Evolutionary conservation across 2,329 filamentous ascomycete genomes (phyloP), one percentile per base, ranked within the genome.

Genomic region (Sporothrix euskadiensis): DNA sequence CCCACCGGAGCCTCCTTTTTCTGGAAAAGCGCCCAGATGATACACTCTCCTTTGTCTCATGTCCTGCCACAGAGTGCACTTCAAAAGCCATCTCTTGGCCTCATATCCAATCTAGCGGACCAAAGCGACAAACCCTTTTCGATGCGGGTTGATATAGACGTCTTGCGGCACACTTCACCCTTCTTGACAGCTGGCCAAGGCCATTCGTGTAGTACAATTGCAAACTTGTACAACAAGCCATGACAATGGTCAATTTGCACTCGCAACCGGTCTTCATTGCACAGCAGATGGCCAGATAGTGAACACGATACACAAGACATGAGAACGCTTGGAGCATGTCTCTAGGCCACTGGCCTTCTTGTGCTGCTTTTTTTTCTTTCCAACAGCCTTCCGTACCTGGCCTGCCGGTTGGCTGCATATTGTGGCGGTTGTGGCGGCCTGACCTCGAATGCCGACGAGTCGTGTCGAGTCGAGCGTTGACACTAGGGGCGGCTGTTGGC

Each of bases 91-190:
- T 30, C n/a, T 8, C 22, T 65, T 44, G 41, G 30, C 26, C 63
- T 6, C 26, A n/a, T 32, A 2, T 49, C 26, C 41, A 68, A 68
- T 68, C 65, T 68, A 35, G 30, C 41, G 44, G 47, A 7, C 35
- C 65, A 49, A 56, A 44, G 35, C 8, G 8, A 41, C 66, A 7
- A 16, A 39, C 35, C 16, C 22, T 52, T 16, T 35, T 69, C 35
- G n/a, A 57, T 52, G 41, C 69, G 35, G 71, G 49, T 35, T 47
- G 65, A 69, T 54, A 73, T 73, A 73, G 61, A 47, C 12, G 16
- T 47, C 61, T 47, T 66, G 57, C 22, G 32, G 41, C 39, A 44
- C 0, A n/a, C 22, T 4, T 30, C 39, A 47, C 22, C 6, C 2
- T 47, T 47, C 22, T 26, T 65, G 39, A 26, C 39, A 66, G 39